phyloP scores from a whole-genome alignment of 805 yeast species.

The Wickerhamiella occidentalis region DNA sequence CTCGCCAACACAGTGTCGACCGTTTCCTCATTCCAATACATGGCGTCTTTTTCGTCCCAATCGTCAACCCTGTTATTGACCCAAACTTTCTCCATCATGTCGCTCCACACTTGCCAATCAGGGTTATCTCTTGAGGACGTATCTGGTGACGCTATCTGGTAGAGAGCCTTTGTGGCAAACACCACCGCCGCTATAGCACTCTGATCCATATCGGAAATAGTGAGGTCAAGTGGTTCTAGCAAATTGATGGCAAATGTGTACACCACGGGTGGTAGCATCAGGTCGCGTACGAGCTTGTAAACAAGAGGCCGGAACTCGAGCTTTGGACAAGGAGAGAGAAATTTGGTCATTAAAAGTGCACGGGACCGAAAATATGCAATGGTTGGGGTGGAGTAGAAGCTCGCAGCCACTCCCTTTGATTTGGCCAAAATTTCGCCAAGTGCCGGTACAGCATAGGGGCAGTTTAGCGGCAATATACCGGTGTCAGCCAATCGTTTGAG shows the following conservation, averaged over 20 bases:
- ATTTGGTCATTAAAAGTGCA: background rate
- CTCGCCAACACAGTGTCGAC: background rate
- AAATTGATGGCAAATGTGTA: slow-evolving; percentile 29
- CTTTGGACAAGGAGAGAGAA: background rate
- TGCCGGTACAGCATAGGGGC: slow-evolving; percentile 1
- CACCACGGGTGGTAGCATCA: slow-evolving; percentile 41
- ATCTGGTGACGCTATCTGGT: background rate
- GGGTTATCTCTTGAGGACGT: slow-evolving; percentile 13
- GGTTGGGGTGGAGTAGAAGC: background rate
- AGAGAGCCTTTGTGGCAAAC: slow-evolving; percentile 2
- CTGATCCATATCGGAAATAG: background rate
- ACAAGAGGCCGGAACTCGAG: slow-evolving; percentile 27
- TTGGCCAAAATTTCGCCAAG: background rate
- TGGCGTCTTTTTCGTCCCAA: background rate
- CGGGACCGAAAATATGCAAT: background rate
- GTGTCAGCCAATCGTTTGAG: slow-evolving; percentile 23
- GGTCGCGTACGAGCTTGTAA: slow-evolving; percentile 32
- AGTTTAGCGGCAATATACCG: slow-evolving; percentile 25
- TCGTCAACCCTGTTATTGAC: background rate
- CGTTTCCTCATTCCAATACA: background rate
- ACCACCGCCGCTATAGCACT: background rate
- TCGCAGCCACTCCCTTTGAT: background rate
- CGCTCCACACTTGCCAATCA: slow-evolving; percentile 28
- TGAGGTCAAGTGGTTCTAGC: slow-evolving; percentile 13
- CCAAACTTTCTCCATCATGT: slow-evolving; percentile 21